Evolutionary conservation across 139 green algal genomes (phyloP), one percentile per base, ranked within the genome.

Genomic region (Eudorina sp.): DNA sequence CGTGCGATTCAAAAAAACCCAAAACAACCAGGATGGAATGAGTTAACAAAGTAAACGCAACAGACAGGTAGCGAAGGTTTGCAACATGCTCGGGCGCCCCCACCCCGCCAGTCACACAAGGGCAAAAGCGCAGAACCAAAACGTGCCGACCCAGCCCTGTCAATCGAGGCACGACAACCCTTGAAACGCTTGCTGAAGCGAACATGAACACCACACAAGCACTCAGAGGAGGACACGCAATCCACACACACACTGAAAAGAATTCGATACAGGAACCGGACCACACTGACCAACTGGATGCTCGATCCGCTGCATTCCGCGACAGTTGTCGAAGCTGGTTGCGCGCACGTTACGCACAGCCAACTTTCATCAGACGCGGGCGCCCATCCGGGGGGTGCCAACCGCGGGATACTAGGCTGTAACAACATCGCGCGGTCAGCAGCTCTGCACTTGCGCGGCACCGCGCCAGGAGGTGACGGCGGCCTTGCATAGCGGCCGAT

Each of bases 41-140:
- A 64, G 46, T 83, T 68, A 83, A 58, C 72, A 23, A 81, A 66
- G 46, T n/a, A 43, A 83, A 68, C 74, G 16, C 48, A 83, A 83
- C 48, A 45, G 23, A 34, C 38, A 19, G 31, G 43, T 83, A 53
- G 70, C 70, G 41, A 79, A 79, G 55, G 40, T 79, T 79, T 79
- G 34, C 23, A 79, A 79, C 38, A 53, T 79, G 70, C 70, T 79
- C 41, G 41, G 7, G 40, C 70, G 40, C 70, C 36, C 40, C 41
- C 14, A 31, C 62, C 9, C 62, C 41, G 29, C 41, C 62, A 72
- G 21, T 25, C 68, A 79, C 70, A 79, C 70, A 79, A 38, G 70
- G 70, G 40, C 70, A 79, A 79, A 79, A 79, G 70, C 70, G 70
- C 70, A 58, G 55, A 79, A 79, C 36, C 40, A 79, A 79, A 79